Percentiles rank a stretch among this genome's conserved stretches.
Conservation (phyloP, 805 yeast species). For the Cephaloascus albidus region DNA sequence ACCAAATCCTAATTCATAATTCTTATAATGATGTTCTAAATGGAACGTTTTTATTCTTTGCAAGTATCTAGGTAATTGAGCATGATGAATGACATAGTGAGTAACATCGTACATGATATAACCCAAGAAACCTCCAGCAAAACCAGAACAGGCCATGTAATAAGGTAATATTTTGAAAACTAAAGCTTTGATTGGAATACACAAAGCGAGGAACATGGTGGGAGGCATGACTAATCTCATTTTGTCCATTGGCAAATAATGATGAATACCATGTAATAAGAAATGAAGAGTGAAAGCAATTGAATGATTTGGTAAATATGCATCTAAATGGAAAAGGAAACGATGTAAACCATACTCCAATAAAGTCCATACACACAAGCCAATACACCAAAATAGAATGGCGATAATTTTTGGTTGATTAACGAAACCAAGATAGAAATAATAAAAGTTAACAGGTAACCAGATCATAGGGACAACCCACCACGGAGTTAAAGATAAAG, state of each 20-base stretch:
- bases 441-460: slow-evolving; percentile 70
- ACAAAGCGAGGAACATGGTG: slow-evolving; percentile 60
- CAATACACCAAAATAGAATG: slow-evolving; percentile 56
- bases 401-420: slow-evolving; percentile 38
- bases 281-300: slow-evolving; percentile 76
- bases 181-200: slow-evolving; percentile 71
- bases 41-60: slow-evolving; percentile 83
- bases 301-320: slow-evolving; percentile 73
- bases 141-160: slow-evolving; percentile 81
- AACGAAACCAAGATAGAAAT: slow-evolving; percentile 50
- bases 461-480: slow-evolving; percentile 82
- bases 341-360: slow-evolving; percentile 86
- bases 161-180: slow-evolving; percentile 74
- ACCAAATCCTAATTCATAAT: slow-evolving; percentile 94
- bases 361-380: slow-evolving; percentile 90
- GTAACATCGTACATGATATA: slow-evolving; percentile 86
- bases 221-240: slow-evolving; percentile 96
- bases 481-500: slow-evolving; percentile 89
- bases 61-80: slow-evolving; percentile 65
- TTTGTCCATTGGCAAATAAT: slow-evolving; percentile 94
- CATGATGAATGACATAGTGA: slow-evolving; percentile 92
- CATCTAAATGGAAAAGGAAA: slow-evolving; percentile 87
- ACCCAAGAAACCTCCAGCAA: slow-evolving; percentile 94
- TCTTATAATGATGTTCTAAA: slow-evolving; percentile 95
- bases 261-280: slow-evolving; percentile 92